Conservation (phyloP, 2,329 filamentous ascomycete genomes). For the Pseudogymnoascus pannorum region DNA sequence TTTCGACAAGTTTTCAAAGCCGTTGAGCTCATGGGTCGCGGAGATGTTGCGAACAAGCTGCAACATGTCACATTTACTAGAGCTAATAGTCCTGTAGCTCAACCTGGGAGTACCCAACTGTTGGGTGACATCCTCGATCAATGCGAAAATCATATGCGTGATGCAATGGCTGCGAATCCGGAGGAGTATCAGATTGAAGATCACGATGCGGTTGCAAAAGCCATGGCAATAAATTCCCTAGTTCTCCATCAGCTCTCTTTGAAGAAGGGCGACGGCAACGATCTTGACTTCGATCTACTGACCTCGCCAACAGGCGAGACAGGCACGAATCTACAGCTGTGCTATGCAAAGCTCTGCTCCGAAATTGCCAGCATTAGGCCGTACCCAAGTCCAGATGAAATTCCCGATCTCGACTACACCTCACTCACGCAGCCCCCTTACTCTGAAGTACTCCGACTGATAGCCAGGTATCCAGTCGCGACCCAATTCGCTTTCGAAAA, state of each 20-base stretch:
- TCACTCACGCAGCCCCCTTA: conserved; percentile 8
- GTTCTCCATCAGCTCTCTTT: conserved; percentile 61
- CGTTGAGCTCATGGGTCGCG: conserved; percentile 6
- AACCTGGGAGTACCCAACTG: conserved; percentile 9
- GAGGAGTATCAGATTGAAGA: not conserved
- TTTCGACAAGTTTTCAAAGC: conserved; percentile 37
- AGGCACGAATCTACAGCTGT: conserved; percentile 59
- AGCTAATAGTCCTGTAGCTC: not conserved
- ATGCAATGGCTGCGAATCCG: conserved; percentile 7
- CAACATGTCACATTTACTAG: conserved; percentile 12
- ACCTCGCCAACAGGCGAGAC: conserved; percentile 60
- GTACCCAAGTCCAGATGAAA: not conserved
- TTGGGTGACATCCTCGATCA: conserved; percentile 14
- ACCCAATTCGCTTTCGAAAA: conserved; percentile 10
- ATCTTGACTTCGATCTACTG: conserved; percentile 59
- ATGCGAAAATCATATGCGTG: conserved; percentile 9
- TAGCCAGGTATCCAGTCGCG: conserved; percentile 14
- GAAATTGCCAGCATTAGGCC: not conserved
- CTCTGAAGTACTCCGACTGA: conserved; percentile 12
- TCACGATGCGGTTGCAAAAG: no score
- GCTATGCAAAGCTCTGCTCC: conserved; percentile 51
- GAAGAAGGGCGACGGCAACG: conserved; percentile 58
- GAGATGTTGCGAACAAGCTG: conserved; percentile 14
- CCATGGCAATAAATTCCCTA: no score
- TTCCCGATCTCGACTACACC: conserved; percentile 10